Base-by-base conservation (phyloP, 164 flowering plant species). In the Amborella trichopoda region DNA sequence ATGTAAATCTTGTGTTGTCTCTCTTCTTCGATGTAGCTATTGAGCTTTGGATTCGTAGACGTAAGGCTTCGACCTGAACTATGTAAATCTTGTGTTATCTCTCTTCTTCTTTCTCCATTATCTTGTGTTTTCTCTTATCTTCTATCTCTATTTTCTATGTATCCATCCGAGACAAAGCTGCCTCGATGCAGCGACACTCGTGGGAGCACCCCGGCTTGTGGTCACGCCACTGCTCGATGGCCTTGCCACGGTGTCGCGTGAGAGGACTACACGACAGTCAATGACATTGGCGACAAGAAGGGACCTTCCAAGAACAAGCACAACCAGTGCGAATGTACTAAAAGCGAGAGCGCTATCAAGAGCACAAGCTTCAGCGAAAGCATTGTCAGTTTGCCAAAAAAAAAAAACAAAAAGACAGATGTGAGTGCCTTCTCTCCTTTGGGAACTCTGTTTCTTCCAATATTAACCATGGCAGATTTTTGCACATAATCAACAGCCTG, bases 271-370 rank as follows among this genome's bases (percentile, higher is more conserved):
- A 44, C 98, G 72, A 48, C 94, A 90, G 44, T 90, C 96, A 53
- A 95, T 95, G 58, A 84, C 95, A 73, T 90, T 90, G 40, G 97
- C 97, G 48, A 90, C 97, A 56, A 86, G 69, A 63, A 90, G 60
- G 30, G 59, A 71, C 58, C 96, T 82, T 61, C 93, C 94, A 53
- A 82, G 26, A 60, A 91, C 75, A 56, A 91, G 75, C 63, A 90
- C 93, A 40, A 90, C 72, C 73, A 91, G 60, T 19, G 96, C 98
- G 55, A 96, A 83, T 24, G 98, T 91, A 40, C 98, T 96, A 59
- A 96, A 91, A 50, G 87, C 84, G 58, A 86, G 94, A 52, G 59
- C 74, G 33, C 77, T 66, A 69, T 91, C 80, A 56, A 58, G 22
- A 23, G 80, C 58, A 53, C 93, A 83, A 51, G 96, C 93, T 64